Evolutionary conservation across 2,329 filamentous ascomycete genomes (phyloP).

Genomic region (Aureobasidium sp.): DNA sequence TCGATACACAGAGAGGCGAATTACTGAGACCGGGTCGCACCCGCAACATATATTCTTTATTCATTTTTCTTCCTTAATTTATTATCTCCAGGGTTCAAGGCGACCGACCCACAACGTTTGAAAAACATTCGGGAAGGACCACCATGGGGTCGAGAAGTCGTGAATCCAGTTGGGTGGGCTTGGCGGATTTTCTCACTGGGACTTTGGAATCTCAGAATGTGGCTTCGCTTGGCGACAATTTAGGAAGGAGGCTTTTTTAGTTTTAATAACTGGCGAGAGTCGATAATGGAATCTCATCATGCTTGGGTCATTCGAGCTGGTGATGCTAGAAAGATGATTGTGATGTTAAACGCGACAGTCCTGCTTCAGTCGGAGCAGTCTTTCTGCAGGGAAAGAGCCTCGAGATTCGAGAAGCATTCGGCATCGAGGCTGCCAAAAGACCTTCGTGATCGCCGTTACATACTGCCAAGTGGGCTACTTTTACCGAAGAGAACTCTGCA

Average conservation of each 20-base stretch:
- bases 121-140: constrained; percentile 6
- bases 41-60: neutral
- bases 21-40: neutral
- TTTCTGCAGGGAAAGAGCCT: neutral
- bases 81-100: neutral
- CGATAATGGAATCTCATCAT: neutral
- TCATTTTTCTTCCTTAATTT: no score
- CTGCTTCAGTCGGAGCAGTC: neutral
- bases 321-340: neutral
- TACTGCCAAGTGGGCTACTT: neutral
- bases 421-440: neutral
- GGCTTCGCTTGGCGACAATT: constrained; percentile 1
- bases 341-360: neutral
- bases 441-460: neutral
- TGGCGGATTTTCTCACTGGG: no score
- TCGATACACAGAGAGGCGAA: neutral
- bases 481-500: neutral
- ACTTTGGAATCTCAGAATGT: neutral
- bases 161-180: no score
- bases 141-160: no score
- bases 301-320: no score
- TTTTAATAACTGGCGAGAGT: neutral
- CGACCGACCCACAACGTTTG: neutral
- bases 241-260: neutral
- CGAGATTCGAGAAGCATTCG: neutral